Percentiles rank a stretch among this genome's conserved stretches.
These are phyloP conservation scores for Garcileccinum viscosum DNA, from an alignment of 1,284 basidiomycete genomes.

Conservation along the genomic window DNA sequence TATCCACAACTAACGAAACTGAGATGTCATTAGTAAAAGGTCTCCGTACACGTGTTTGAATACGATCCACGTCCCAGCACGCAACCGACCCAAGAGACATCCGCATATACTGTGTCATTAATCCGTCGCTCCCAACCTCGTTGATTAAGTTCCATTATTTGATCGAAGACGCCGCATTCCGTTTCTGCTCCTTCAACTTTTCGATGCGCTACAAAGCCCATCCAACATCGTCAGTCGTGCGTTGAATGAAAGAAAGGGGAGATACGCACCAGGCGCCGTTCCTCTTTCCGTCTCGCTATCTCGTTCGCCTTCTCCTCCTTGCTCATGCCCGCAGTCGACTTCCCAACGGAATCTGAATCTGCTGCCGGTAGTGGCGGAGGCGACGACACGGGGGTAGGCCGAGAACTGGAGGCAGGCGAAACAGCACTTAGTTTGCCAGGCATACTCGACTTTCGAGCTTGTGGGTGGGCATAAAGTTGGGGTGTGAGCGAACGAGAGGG, in stretches of 20 bases:
- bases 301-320: conserved; percentile 91
- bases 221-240: conserved; percentile 6
- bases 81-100: not conserved
- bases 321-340: conserved; percentile 51
- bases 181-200: conserved; percentile 75
- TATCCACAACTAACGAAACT: no score
- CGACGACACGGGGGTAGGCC: conserved; percentile 34
- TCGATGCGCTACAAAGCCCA: conserved; percentile 60
- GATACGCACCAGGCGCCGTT: conserved; percentile 74
- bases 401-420: conserved; percentile 30
- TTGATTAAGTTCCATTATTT: conserved; percentile 11
- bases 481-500: conserved; percentile 27
- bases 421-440: not conserved
- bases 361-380: conserved; percentile 20
- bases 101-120: not conserved
- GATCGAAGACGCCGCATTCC: conserved; percentile 38
- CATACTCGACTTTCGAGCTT: conserved; percentile 13
- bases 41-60: not conserved
- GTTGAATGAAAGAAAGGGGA: not conserved
- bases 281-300: conserved; percentile 87
- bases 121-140: not conserved
- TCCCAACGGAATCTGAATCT: conserved; percentile 12
- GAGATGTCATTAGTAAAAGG: not conserved
- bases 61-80: not conserved
- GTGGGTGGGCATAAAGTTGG: conserved; percentile 16